Conservation (phyloP, 2,329 filamentous ascomycete genomes). For the Cladosporium sp. region DNA sequence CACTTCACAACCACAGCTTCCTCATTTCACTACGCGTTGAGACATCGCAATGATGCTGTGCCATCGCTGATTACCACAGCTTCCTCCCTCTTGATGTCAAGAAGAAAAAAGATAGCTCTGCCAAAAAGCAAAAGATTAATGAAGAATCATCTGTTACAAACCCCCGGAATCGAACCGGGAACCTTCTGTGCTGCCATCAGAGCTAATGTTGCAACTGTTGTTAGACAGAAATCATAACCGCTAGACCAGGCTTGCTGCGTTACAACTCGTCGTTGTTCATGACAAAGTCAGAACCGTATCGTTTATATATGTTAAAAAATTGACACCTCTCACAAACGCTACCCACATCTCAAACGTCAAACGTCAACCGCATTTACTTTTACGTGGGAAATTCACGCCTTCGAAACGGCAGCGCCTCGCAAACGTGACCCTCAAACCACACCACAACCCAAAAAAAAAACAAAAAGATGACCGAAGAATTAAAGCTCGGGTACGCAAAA, state of each 20-base stretch:
- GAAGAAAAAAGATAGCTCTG: too few relatives aligned
- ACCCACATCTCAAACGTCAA: not conserved
- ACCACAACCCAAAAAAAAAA: not conserved
- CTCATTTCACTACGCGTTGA: too few relatives aligned
- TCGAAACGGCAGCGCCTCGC: not conserved
- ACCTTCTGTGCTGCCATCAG: conserved; percentile 11
- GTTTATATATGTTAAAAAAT: not conserved
- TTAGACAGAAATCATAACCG: conserved; percentile 14
- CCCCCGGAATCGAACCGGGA: conserved; percentile 10
- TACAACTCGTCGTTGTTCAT: conserved; percentile 5
- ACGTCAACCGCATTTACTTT: not conserved
- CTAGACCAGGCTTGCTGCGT: conserved; percentile 11
- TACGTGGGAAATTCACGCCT: conserved; percentile 6
- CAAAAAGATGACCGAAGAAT: conserved; percentile 2
- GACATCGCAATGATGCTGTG: too few relatives aligned
- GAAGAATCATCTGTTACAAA: conserved; percentile 10
- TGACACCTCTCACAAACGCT: not conserved
- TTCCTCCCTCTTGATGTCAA: too few relatives aligned
- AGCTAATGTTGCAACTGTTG: conserved; percentile 10
- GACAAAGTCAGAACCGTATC: not conserved
- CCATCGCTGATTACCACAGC: too few relatives aligned
- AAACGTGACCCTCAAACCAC: not conserved
- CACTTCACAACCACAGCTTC: too few relatives aligned
- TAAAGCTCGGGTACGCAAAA: conserved; percentile 9
- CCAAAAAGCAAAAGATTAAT: not conserved